Base-by-base conservation (phyloP, 1,284 basidiomycete species). In the Apiotrichum akiyoshidainum region DNA sequence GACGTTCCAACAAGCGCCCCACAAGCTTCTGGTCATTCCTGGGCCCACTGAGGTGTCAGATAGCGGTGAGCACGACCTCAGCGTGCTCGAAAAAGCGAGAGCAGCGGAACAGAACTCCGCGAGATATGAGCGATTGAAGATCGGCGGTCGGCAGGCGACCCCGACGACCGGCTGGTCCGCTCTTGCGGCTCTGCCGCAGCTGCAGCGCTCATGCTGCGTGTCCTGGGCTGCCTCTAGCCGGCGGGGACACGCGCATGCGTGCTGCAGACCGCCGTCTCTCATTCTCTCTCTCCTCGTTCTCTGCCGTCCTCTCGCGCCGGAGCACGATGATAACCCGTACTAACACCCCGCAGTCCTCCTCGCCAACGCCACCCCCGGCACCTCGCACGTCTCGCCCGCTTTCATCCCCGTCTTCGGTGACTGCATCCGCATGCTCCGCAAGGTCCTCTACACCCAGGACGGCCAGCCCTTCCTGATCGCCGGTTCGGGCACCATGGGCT, bases 401-500 rank as follows among this genome's bases (percentile, higher is more conserved):
- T 98, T 99, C 76, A 84, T 93, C 47, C 85, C 87, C 44, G 85
- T 92, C 57, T 92, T 99, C 67, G 90, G 92, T 42, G 90, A 97
- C 73, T 89, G 87, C 75, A 85, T 99, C 64, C 85, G 88, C 62
- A 87, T 96, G 86, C 87, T 90, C 22, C 83, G 89, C 63, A 81
- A 89, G 55, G 85, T 95, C 5, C 78, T 96, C 46, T 86, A 86
- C 77, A 86, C 92, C 42, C 80, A 81, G 39, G 60, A 68, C 46
- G 65, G 83, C 1, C 94, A 97, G 73, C 89, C 91, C 1, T 90
- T 98, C 81, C 80, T 97, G 67, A 88, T 96, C 55, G 86, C 92
- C 34, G 95, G 95, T 2, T 90, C 87, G 52, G 94, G 94, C n/a
- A 98, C 94, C 3, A 81, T 98, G 41, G 94, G 94, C 37, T 96